Conservation (phyloP, 164 flowering plant genomes). For the Chimonanthus salicifolius region DNA sequence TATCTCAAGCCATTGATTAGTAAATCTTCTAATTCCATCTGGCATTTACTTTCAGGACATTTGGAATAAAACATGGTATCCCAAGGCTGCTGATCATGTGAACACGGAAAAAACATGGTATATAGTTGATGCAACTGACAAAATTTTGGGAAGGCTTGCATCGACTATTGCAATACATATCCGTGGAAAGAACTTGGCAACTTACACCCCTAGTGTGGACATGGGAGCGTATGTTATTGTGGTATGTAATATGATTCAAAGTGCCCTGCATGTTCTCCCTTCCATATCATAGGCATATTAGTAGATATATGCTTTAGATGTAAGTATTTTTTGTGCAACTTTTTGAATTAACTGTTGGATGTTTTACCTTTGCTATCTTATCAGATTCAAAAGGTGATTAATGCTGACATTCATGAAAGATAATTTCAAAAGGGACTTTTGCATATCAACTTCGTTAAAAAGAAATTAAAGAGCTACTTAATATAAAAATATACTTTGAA, state of each 20-base stretch:
- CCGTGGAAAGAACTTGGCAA: slow-evolving; percentile 84
- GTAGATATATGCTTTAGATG: neutral
- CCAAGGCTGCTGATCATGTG: slow-evolving; percentile 82
- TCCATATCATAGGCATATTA: neutral
- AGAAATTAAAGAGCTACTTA: too few relatives aligned
- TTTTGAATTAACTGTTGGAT: neutral
- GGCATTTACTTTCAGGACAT: slow-evolving; percentile 54
- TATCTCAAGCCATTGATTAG: neutral
- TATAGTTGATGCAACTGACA: slow-evolving; percentile 93
- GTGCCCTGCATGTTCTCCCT: neutral
- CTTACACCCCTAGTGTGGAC: slow-evolving; percentile 96
- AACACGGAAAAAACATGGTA: slow-evolving; percentile 84
- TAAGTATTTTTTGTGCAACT: neutral
- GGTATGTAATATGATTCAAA: slow-evolving; percentile 43
- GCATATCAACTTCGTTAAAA: neutral
- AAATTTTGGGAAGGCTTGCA: slow-evolving; percentile 87
- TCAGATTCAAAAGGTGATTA: neutral
- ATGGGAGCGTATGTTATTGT: slow-evolving; percentile 98
- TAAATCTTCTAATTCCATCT: neutral
- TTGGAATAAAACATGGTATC: slow-evolving; percentile 96
- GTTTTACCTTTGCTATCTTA: neutral
- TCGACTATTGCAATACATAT: slow-evolving; percentile 83
- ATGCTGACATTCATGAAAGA: neutral
- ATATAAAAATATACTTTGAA: too few relatives aligned
- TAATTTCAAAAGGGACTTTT: neutral